phyloP scores from a whole-genome alignment of 345 rosid genomes.

The Populus tremula region DNA sequence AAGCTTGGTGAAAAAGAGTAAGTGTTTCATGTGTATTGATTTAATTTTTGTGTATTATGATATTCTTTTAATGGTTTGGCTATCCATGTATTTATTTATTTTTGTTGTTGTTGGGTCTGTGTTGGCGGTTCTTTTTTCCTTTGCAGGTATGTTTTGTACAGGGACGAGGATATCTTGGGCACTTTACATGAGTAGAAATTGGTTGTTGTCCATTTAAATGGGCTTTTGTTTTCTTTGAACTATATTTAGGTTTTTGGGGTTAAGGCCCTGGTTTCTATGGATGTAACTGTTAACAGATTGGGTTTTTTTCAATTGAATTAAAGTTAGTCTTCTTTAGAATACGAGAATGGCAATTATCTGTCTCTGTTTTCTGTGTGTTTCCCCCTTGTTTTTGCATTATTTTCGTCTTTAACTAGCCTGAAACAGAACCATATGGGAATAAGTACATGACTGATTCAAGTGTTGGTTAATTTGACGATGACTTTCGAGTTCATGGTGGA shows the following conservation, averaged over 20 bases:
- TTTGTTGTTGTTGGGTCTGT: background rate
- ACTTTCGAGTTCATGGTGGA: background rate
- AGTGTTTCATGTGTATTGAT: background rate
- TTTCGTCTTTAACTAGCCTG: background rate
- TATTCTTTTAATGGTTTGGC: background rate
- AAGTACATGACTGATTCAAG: background rate
- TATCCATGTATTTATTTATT: background rate
- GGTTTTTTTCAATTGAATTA: background rate
- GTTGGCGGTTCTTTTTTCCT: background rate
- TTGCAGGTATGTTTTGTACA: constrained; percentile 59
- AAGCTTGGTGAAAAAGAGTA: constrained; percentile 85
- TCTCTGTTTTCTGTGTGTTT: background rate
- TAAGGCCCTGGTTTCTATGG: background rate
- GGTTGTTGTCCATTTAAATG: background rate
- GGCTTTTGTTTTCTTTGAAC: background rate
- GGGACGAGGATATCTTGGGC: constrained; percentile 86
- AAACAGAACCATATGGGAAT: background rate
- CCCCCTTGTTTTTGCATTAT: no score
- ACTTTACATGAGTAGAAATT: constrained; percentile 53
- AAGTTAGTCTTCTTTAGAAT: background rate
- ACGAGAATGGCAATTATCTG: background rate
- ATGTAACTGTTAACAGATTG: background rate
- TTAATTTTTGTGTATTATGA: background rate
- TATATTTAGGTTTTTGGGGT: background rate
- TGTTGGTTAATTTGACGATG: background rate